Conservation (phyloP, 331 rosid species). For the Quercus tomentella region DNA sequence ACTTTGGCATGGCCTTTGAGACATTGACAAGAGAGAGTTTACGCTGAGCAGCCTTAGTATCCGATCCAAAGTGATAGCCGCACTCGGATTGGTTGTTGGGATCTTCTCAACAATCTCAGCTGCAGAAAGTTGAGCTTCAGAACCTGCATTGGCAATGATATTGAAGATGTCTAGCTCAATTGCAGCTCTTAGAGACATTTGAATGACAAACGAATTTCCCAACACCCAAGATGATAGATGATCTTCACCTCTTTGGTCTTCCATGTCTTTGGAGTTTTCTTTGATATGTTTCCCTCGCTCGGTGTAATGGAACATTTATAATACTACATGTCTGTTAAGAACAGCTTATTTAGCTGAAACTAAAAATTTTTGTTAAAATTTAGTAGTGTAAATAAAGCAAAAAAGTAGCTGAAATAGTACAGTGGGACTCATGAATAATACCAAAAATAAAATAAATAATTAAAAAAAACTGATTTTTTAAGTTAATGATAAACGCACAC, state of each 20-base stretch:
- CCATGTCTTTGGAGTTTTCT: not conserved
- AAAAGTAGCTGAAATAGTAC: no score
- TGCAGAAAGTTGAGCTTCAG: not conserved
- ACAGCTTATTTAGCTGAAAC: no score
- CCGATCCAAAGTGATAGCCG: not conserved
- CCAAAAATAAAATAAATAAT: rapidly evolving
- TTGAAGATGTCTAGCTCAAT: not conserved
- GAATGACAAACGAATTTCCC: not conserved
- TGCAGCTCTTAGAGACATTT: not conserved
- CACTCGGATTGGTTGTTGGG: not conserved
- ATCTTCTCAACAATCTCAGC: not conserved
- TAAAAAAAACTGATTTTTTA: no score
- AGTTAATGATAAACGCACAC: rapidly evolving
- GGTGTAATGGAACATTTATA: no score
- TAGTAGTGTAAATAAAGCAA: rapidly evolving
- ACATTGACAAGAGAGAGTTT: not conserved
- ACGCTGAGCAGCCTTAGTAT: not conserved
- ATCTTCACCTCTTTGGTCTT: not conserved
- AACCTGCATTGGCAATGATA: not conserved
- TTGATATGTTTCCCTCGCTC: not conserved
- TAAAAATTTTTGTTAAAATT: no score
- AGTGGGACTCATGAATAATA: rapidly evolving
- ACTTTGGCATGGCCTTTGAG: not conserved
- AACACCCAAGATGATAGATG: not conserved
- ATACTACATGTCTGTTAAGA: no score